phyloP scores from a whole-genome alignment of 2,329 filamentous ascomycete species.

The Arthrobotrys pseudoclavata region DNA sequence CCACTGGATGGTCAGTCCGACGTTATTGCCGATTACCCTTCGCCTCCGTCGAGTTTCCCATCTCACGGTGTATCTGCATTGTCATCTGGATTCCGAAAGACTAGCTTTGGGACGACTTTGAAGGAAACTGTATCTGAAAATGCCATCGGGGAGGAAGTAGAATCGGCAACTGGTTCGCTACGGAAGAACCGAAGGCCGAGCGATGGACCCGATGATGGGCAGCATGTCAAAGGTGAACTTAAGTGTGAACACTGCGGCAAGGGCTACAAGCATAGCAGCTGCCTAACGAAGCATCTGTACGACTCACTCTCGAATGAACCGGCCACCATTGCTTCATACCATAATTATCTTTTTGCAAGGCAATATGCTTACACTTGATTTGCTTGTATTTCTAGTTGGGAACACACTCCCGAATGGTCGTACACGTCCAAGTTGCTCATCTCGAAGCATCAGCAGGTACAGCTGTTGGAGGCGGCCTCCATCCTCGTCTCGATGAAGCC shows the following conservation, averaged over 20 bases:
- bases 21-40: constrained; percentile 73
- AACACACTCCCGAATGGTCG: constrained; percentile 98
- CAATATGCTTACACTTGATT: constrained; percentile 65
- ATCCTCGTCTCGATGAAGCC: constrained; percentile 92
- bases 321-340: constrained; percentile 67
- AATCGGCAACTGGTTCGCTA: constrained; percentile 37
- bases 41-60: constrained; percentile 71
- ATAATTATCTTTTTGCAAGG: constrained; percentile 65
- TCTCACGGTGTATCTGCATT: constrained; percentile 75
- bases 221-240: constrained; percentile 84
- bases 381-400: constrained; percentile 79
- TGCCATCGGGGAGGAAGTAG: constrained; percentile 64
- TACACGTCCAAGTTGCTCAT: constrained; percentile 97
- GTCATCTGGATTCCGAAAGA: constrained; percentile 68
- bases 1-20: constrained; percentile 72
- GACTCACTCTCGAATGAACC: constrained; percentile 76
- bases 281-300: constrained; percentile 99
- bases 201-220: constrained; percentile 69
- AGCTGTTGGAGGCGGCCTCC: constrained; percentile 95
- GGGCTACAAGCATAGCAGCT: constrained; percentile 99
- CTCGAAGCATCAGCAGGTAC: constrained; percentile 99
- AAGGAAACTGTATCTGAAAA: constrained; percentile 65
- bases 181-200: constrained; percentile 59
- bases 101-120: constrained; percentile 63
- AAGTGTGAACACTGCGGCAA: constrained; percentile 98